A percentile compares a stretch with the other conserved stretches of the same genome.
phyloP scores from a whole-genome alignment of 1,139 yeast genomes.

The Suhomyces maxii region DNA sequence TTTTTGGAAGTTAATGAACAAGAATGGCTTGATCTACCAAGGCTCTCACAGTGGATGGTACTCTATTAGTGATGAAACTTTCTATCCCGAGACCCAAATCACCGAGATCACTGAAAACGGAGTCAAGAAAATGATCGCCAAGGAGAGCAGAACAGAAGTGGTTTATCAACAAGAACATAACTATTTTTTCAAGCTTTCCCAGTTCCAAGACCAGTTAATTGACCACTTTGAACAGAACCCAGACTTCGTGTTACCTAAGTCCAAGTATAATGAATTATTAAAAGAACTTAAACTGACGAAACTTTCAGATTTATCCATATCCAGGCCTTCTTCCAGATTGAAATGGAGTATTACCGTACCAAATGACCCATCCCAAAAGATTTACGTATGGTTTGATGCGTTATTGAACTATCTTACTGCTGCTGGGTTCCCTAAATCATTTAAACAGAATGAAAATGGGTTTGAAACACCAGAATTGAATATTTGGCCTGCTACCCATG shows the following conservation, averaged over 20 bases:
- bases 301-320: slow-evolving; percentile 73
- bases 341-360: slow-evolving; percentile 95
- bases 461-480: slow-evolving; percentile 9
- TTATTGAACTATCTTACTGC: slow-evolving; percentile 80
- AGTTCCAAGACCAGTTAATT: slow-evolving; percentile 57
- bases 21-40: slow-evolving; percentile 69
- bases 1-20: slow-evolving; percentile 65
- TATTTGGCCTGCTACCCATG: slow-evolving; percentile 69
- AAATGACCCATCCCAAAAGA: slow-evolving; percentile 68
- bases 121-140: slow-evolving; percentile 47
- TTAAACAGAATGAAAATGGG: slow-evolving; percentile 7
- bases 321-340: slow-evolving; percentile 76
- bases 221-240: slow-evolving; percentile 48
- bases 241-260: slow-evolving; percentile 62
- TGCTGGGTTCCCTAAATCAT: slow-evolving; percentile 55
- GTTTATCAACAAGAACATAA: slow-evolving; percentile 75
- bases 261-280: slow-evolving; percentile 56
- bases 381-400: slow-evolving; percentile 98
- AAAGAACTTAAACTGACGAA: slow-evolving; percentile 52
- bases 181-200: slow-evolving; percentile 77
- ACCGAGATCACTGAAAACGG: slow-evolving; percentile 46
- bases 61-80: slow-evolving; percentile 90
- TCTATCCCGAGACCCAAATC: slow-evolving; percentile 81
- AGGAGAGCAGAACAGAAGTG: slow-evolving; percentile 78
- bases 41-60: slow-evolving; percentile 95